Conservation (phyloP, 2,329 filamentous ascomycete genomes). For the Thyridium curvatum region DNA sequence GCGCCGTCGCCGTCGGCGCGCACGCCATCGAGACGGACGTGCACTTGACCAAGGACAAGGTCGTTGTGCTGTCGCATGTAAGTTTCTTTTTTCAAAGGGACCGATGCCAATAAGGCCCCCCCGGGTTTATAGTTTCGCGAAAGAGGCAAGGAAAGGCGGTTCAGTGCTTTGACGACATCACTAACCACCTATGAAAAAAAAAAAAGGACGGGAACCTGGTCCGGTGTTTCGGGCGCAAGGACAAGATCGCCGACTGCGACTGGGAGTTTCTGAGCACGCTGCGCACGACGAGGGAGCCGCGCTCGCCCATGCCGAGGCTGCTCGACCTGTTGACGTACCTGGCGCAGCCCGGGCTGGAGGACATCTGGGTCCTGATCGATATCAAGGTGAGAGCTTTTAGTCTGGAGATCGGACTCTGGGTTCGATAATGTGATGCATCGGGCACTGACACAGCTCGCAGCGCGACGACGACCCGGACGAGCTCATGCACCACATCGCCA, state of each 20-base stretch:
- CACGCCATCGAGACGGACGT: slow-evolving; percentile 86
- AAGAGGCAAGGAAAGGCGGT: too few species aligned
- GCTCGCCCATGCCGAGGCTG: slow-evolving; percentile 60
- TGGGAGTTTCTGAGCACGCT: slow-evolving; percentile 68
- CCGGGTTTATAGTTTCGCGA: not conserved
- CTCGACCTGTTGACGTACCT: slow-evolving; percentile 70
- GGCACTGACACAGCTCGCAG: too few species aligned
- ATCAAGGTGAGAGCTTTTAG: slow-evolving; percentile 59
- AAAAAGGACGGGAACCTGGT: slow-evolving; percentile 65
- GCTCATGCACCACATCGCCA: slow-evolving; percentile 63
- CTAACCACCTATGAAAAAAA: not conserved
- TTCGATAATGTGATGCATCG: too few species aligned
- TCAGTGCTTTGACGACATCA: slow-evolving; percentile 1
- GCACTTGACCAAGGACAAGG: slow-evolving; percentile 73
- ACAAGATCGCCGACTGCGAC: slow-evolving; percentile 67
- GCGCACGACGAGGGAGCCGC: slow-evolving; percentile 60
- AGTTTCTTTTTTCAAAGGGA: slow-evolving; percentile 47
- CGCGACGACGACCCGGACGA: slow-evolving; percentile 63
- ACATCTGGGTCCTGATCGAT: slow-evolving; percentile 79
- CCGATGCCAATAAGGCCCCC: slow-evolving; percentile 5
- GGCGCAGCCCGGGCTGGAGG: slow-evolving; percentile 52
- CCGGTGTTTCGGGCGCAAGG: slow-evolving; percentile 73
- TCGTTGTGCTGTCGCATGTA: slow-evolving; percentile 81
- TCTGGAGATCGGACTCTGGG: too few species aligned
- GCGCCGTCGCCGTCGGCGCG: slow-evolving; percentile 26